A percentile compares a stretch with the other conserved stretches of the same genome.
Evolutionary conservation across 208 protist species (phyloP).

Genomic region (Acanthamoeba healyi): DNA sequence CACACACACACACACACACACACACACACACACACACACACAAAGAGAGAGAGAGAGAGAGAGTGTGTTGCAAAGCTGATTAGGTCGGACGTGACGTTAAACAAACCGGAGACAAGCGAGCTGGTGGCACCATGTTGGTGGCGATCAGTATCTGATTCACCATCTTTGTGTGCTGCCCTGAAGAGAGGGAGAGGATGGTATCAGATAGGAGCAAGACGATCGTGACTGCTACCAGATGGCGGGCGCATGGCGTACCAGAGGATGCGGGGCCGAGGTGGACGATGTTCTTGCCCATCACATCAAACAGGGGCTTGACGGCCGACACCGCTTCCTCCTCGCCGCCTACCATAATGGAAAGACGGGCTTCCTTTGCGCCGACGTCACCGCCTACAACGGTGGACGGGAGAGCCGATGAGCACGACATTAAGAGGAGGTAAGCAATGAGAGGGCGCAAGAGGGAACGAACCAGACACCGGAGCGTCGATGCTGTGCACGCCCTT

Average conservation of each 20-base stretch:
- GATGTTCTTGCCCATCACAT: conserved; percentile 82
- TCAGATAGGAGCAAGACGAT: no score
- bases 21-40: no score
- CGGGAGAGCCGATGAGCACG: neutral
- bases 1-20: no score
- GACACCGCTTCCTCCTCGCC: conserved; percentile 92
- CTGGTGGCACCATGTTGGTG: conserved; percentile 95
- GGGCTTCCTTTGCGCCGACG: conserved; percentile 93
- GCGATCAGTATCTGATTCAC: conserved; percentile 97
- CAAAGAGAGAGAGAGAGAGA: no score
- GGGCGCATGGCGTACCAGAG: no score
- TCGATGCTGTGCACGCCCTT: conserved; percentile 93
- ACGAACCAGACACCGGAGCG: conserved; percentile 91
- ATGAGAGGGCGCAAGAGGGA: neutral
- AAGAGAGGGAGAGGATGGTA: no score
- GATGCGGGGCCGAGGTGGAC: conserved; percentile 57
- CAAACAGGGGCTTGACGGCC: conserved; percentile 63
- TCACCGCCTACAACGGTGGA: conserved; percentile 37
- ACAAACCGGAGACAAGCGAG: no score
- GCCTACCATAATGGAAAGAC: conserved; percentile 96
- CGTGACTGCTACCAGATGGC: no score
- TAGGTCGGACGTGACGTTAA: no score
- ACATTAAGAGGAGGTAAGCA: conserved; percentile 39
- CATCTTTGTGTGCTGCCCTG: conserved; percentile 97
- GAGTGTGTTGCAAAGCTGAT: no score